Evolutionary conservation across 2,329 filamentous ascomycete species (phyloP).

Genomic region (Canariomyces notabilis): DNA sequence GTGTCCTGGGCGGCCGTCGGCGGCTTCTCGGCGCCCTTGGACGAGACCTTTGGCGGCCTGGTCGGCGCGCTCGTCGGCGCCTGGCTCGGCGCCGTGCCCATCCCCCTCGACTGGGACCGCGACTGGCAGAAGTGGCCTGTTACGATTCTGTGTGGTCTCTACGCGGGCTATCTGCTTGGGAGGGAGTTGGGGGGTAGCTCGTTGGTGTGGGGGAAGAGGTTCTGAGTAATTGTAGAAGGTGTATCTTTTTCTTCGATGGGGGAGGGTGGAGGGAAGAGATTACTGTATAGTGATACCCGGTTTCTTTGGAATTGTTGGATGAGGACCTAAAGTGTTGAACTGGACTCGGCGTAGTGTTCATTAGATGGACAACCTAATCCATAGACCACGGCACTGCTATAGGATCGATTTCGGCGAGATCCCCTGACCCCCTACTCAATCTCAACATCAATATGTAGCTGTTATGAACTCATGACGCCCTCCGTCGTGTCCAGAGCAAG

Average conservation of each 20-base stretch:
- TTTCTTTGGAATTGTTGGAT: neutral
- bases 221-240: constrained; percentile 23
- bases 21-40: constrained; percentile 64
- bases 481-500: neutral
- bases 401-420: no score
- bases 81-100: constrained; percentile 91
- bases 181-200: constrained; percentile 56
- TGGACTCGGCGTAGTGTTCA: no score
- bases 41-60: constrained; percentile 77
- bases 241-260: no score
- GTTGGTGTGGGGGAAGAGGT: constrained; percentile 42
- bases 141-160: constrained; percentile 79
- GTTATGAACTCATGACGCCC: no score
- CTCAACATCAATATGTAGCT: no score
- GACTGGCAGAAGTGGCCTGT: constrained; percentile 98
- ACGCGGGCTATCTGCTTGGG: constrained; percentile 70
- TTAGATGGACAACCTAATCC: neutral
- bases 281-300: constrained; percentile 1
- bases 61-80: constrained; percentile 76
- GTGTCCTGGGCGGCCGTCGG: constrained; percentile 66
- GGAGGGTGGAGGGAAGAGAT: neutral
- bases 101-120: constrained; percentile 97
- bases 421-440: no score
- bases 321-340: no score
- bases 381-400: neutral